Evolutionary conservation across 2,329 filamentous ascomycete genomes (phyloP), one percentile per base, ranked within the genome.

Genomic region (Akanthomyces lecanii): DNA sequence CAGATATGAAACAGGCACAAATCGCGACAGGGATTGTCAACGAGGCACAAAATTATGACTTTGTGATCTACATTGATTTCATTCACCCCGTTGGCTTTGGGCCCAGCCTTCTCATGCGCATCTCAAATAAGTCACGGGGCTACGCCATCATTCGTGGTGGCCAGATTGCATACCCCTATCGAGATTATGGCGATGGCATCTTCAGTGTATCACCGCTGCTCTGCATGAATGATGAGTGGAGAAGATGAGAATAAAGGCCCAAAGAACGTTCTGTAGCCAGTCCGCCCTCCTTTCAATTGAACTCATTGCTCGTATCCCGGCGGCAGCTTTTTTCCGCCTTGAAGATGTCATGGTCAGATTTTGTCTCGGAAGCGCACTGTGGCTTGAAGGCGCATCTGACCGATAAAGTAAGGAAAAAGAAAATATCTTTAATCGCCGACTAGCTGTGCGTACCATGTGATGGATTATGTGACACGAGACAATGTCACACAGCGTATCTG

Each of bases 1-100:
- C 57, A 38, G 36, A 52, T 51, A 52, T 51, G 47, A 52, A 50
- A 51, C 57, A 60, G 23, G 47, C 23, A 51, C 33, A 42, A 33
- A 11, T n/a, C 42, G n/a, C 18, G 33, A 30, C 54, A 57, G 42
- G 54, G 54, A 36, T 55, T 36, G 36, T 14, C 28, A 38, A 23
- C 2, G n/a, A 47, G 21, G 54, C 54, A 57, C 54, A 57, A 47
- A 47, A 57, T 57, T 36, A 23, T 47, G 42, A 36, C 14, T 57
- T 56, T 36, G 40, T 33, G 23, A 45, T n/a, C 5, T 12, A 44
- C 40, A 56, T 6, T n/a, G 16, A 42, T 56, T 45, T 42, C 11
- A 16, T 28, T 42, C 18, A 23, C 2, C 21, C 25, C 36, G 5
- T 51, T 21, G 28, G 30, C 10, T 23, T 18, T 14, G 21, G 7